Percentiles rank a stretch among this genome's conserved stretches.
These are phyloP conservation scores for Cynara cardunculus DNA, from an alignment of 129 eudicot species.

Conservation along the genomic window DNA sequence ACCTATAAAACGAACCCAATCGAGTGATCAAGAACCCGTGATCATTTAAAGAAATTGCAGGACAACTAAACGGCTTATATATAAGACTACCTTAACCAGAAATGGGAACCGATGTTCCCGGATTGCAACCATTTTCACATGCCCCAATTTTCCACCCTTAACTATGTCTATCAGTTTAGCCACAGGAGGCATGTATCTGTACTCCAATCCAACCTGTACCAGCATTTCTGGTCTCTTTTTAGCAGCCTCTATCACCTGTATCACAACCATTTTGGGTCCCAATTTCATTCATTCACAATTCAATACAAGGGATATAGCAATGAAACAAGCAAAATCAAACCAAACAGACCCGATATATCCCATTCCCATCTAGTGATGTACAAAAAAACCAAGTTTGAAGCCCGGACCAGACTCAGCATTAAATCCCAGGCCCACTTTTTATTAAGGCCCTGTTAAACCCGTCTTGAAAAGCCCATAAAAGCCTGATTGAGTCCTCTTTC, in stretches of 20 bases:
- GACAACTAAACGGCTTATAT: not conserved
- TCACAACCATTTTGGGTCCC: not conserved
- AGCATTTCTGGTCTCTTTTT: constrained; percentile 79
- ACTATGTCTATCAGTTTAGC: constrained; percentile 90
- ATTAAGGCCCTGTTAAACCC: not conserved
- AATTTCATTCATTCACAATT: not conserved
- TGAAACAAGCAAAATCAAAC: not conserved
- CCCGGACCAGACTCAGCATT: not conserved
- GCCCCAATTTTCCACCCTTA: constrained; percentile 68
- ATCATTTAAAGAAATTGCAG: not conserved
- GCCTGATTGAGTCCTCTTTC: not conserved
- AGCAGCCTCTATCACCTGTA: constrained; percentile 87
- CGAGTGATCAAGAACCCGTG: not conserved
- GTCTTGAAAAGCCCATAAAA: not conserved
- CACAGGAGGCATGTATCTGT: constrained; percentile 98
- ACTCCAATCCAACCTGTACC: constrained; percentile 95
- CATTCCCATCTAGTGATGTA: not conserved
- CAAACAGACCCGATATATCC: not conserved
- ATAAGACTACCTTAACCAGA: constrained; percentile 64
- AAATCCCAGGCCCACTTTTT: too few relatives aligned
- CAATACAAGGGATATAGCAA: not conserved
- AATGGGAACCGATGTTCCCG: constrained; percentile 96
- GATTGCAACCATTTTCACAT: constrained; percentile 86
- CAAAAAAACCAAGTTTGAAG: not conserved
- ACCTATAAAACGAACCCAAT: constrained; percentile 42